Conservation (phyloP, 2,329 filamentous ascomycete genomes). For the Fusarium domesticum region DNA sequence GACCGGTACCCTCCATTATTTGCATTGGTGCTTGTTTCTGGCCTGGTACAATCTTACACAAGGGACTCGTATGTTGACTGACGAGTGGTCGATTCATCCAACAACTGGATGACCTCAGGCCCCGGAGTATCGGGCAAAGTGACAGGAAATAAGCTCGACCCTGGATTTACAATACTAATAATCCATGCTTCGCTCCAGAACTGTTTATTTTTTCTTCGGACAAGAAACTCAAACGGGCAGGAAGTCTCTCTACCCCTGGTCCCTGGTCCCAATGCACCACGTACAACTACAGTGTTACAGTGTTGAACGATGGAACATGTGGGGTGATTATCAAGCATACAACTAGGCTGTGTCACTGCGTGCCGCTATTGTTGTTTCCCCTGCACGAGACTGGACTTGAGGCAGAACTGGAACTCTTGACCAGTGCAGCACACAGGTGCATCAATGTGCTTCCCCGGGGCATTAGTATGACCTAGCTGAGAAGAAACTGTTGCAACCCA, state of each 20-base stretch:
- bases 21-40: neutral
- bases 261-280: neutral
- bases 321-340: too few relatives aligned
- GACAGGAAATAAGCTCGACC: too few relatives aligned
- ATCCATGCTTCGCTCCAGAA: neutral
- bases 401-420: neutral
- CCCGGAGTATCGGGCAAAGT: neutral
- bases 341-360: neutral
- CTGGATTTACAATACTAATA: too few relatives aligned
- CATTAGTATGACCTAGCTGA: neutral
- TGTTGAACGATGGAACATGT: too few relatives aligned
- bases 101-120: too few relatives aligned
- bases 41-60: neutral
- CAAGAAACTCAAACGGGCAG: neutral
- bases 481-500: too few relatives aligned
- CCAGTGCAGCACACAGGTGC: neutral
- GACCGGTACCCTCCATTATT: too few relatives aligned
- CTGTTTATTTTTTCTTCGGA: neutral
- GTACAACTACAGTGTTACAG: too few relatives aligned
- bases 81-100: too few relatives aligned
- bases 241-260: neutral
- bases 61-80: too few relatives aligned
- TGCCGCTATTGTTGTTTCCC: too few relatives aligned
- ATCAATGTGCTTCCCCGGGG: neutral
- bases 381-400: too few relatives aligned